Percentiles rank a stretch among this genome's conserved stretches.
These are phyloP conservation scores for Dichomitus squalens DNA, from an alignment of 1,284 basidiomycete genomes.

Conservation along the genomic window DNA sequence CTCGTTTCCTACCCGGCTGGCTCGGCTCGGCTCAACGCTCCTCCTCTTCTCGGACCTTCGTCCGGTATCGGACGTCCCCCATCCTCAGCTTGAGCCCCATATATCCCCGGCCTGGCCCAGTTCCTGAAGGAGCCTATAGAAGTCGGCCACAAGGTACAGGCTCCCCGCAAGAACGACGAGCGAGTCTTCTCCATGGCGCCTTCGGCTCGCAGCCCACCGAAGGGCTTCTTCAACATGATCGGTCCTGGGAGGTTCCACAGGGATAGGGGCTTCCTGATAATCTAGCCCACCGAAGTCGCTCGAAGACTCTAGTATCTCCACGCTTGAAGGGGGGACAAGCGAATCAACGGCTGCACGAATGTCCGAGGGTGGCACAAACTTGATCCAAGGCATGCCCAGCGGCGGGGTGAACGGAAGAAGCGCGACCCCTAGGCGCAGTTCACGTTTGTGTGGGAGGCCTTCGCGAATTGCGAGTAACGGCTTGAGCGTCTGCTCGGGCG, in stretches of 20 bases:
- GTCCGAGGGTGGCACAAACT: constrained; percentile 53
- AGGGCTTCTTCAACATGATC: constrained; percentile 25
- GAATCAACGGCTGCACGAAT: constrained; percentile 46
- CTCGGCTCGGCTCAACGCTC: too few relatives aligned
- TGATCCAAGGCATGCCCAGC: constrained; percentile 92
- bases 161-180: constrained; percentile 84
- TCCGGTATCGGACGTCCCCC: not conserved
- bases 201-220: constrained; percentile 26
- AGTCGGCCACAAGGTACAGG: constrained; percentile 88
- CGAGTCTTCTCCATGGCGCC: constrained; percentile 32
- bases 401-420: constrained; percentile 69
- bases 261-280: not conserved
- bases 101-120: constrained; percentile 20
- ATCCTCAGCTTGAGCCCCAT: constrained; percentile 19
- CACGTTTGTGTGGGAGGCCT: constrained; percentile 2
- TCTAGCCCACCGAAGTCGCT: not conserved
- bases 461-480: constrained; percentile 50
- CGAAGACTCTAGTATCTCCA: constrained; percentile 36
- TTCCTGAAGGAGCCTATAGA: constrained; percentile 60
- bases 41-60: not conserved
- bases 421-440: constrained; percentile 46
- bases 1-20: too few relatives aligned
- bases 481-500: constrained; percentile 67
- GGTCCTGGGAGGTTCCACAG: constrained; percentile 31
- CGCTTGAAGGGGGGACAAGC: constrained; percentile 39